Conservation (phyloP, 2,329 filamentous ascomycete species). For the Ophiobolus disseminans region DNA sequence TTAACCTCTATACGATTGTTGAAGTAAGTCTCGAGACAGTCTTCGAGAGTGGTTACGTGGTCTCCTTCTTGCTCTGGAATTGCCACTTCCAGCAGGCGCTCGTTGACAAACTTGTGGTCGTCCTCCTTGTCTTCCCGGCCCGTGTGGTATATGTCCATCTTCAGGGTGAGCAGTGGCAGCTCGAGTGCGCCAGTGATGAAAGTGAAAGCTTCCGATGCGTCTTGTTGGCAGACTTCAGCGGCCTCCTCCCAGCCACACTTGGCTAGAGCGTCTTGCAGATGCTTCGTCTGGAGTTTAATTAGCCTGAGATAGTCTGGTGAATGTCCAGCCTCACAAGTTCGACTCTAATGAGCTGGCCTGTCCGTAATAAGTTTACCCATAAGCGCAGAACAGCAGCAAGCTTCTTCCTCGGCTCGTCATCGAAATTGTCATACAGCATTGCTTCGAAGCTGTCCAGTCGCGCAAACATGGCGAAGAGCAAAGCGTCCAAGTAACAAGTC, state of each 20-base stretch:
- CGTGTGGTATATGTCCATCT: slow-evolving; percentile 93
- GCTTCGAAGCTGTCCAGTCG: slow-evolving; percentile 89
- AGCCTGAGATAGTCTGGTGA: background rate
- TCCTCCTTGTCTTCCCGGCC: slow-evolving; percentile 82
- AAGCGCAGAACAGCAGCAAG: slow-evolving; percentile 80
- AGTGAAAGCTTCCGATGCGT: slow-evolving; percentile 92
- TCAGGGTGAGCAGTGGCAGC: slow-evolving; percentile 84
- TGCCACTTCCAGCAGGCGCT: slow-evolving; percentile 86
- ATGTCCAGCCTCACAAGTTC: slow-evolving; percentile 70
- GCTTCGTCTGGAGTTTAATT: slow-evolving; percentile 67
- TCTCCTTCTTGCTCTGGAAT: slow-evolving; percentile 77
- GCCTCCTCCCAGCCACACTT: slow-evolving; percentile 91
- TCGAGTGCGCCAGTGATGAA: slow-evolving; percentile 93
- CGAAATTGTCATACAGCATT: slow-evolving; percentile 82
- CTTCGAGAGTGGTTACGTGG: slow-evolving; percentile 79
- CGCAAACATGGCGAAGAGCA: slow-evolving; percentile 96
- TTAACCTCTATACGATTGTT: slow-evolving; percentile 91
- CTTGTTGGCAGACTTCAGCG: slow-evolving; percentile 79
- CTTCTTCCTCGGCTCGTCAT: slow-evolving; percentile 73
- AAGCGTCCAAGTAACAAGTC: slow-evolving; percentile 92
- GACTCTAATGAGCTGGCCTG: slow-evolving; percentile 81
- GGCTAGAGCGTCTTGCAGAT: slow-evolving; percentile 81
- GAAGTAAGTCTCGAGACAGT: slow-evolving; percentile 93
- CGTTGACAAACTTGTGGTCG: slow-evolving; percentile 94
- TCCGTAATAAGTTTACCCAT: slow-evolving; percentile 92